Evolutionary conservation across 1,284 basidiomycete genomes (phyloP).

Genomic region (Naganishia cerealis): DNA sequence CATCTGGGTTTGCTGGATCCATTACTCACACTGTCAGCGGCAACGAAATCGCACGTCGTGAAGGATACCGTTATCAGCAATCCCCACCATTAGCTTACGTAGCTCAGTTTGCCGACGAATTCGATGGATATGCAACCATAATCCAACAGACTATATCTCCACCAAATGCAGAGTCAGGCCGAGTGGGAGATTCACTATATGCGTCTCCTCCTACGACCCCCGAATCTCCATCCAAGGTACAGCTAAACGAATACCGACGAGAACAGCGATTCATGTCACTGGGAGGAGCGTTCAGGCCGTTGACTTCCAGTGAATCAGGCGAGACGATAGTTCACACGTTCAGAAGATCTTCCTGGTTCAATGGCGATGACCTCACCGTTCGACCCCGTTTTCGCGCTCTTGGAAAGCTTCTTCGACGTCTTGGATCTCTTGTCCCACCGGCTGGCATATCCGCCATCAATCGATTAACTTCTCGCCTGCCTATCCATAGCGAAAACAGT

Average conservation of each 20-base stretch:
- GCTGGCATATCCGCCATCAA: not conserved
- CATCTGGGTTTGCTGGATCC: constrained; percentile 4
- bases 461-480: constrained; percentile 10
- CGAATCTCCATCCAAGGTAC: constrained; percentile 9
- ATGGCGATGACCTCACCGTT: not conserved
- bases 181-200: constrained; percentile 1
- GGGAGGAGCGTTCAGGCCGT: constrained; percentile 17
- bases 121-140: not conserved
- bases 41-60: constrained; percentile 8
- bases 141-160: not conserved
- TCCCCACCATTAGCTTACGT: not conserved
- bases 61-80: not conserved
- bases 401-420: constrained; percentile 1
- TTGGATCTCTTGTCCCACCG: not conserved
- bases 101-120: not conserved
- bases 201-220: constrained; percentile 11
- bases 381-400: constrained; percentile 12
- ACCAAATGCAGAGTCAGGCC: not conserved
- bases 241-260: constrained; percentile 22
- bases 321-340: not conserved
- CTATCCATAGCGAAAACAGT: not conserved
- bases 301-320: constrained; percentile 12
- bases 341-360: constrained; percentile 2
- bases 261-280: constrained; percentile 21
- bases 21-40: not conserved